Evolutionary conservation across 2,329 filamentous ascomycete species (phyloP).

Genomic region (Emericellopsis cladophorae): DNA sequence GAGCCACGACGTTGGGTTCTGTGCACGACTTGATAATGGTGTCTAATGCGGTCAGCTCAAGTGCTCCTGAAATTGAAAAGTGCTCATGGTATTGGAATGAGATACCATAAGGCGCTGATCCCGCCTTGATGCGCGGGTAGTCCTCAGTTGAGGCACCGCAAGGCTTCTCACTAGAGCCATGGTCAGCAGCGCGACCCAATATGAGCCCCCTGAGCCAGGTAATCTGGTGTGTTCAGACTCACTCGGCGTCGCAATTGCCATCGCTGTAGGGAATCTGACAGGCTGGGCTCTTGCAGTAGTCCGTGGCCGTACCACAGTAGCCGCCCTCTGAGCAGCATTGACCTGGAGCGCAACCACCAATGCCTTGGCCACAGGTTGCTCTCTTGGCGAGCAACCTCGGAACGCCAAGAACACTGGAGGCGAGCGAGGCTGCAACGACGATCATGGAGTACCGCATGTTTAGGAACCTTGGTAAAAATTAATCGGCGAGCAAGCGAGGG

Average conservation of each 20-base stretch:
- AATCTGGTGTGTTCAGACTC: conserved; percentile 7
- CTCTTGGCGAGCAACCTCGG: conserved; percentile 4
- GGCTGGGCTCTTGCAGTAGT: conserved; percentile 21
- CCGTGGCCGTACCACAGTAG: conserved; percentile 20
- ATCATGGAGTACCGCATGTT: not conserved
- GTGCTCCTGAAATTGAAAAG: too few species aligned
- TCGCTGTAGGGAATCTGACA: conserved; percentile 26
- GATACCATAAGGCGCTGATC: not conserved
- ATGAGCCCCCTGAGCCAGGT: too few species aligned
- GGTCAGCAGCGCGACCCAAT: too few species aligned
- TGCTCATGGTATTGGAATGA: not conserved
- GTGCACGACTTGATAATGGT: conserved; percentile 19
- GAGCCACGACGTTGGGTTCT: conserved; percentile 21
- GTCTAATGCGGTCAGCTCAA: not conserved
- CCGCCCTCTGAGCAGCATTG: conserved; percentile 23
- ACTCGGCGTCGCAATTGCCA: conserved; percentile 25
- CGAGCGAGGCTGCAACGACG: not conserved
- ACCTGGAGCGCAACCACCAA: conserved; percentile 18
- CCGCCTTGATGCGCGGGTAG: not conserved
- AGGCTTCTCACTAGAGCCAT: not conserved
- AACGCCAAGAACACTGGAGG: not conserved
- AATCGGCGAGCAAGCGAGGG: too few species aligned
- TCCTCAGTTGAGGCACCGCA: not conserved
- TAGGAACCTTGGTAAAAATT: too few species aligned
- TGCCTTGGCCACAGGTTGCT: conserved; percentile 17